phyloP scores from a whole-genome alignment of 352 stramenopile genomes.

The Globisporangium echinulatum region DNA sequence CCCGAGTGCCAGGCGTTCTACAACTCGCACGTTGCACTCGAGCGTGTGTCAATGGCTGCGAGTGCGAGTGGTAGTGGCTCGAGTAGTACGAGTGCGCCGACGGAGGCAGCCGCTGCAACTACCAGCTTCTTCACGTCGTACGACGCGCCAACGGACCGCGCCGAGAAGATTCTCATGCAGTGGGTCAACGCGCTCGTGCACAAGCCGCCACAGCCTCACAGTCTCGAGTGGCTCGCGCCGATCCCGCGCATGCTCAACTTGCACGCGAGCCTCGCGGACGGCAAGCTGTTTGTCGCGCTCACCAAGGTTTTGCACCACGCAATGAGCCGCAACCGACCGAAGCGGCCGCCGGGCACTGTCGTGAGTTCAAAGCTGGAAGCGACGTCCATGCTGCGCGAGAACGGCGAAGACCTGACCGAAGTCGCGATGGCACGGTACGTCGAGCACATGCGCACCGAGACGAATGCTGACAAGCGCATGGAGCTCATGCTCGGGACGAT shows the following conservation, averaged over 20 bases:
- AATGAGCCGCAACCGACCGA: conserved; percentile 47
- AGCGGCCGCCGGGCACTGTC: conserved; percentile 16
- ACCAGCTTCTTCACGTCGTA: conserved; percentile 23
- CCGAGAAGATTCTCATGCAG: conserved; percentile 66
- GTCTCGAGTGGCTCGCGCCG: conserved; percentile 40
- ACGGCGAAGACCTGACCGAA: conserved; percentile 73
- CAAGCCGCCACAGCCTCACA: conserved; percentile 12
- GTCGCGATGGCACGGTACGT: conserved; percentile 72
- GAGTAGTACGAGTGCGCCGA: conserved; percentile 1
- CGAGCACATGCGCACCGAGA: conserved; percentile 50
- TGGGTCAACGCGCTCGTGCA: conserved; percentile 65
- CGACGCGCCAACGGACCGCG: conserved; percentile 51
- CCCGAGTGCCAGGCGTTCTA: conserved; percentile 58
- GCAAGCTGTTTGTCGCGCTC: conserved; percentile 42
- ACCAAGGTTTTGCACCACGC: conserved; percentile 60
- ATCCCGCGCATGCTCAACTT: conserved; percentile 53
- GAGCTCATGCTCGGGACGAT: conserved; percentile 70
- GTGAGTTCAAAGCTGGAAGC: conserved; percentile 41
- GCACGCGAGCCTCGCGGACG: conserved; percentile 55
- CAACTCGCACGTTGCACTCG: conserved; percentile 52
- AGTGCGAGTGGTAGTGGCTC: conserved; percentile 5
- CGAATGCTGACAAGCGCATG: conserved; percentile 43
- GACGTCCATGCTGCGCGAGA: conserved; percentile 60
- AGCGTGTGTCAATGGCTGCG: conserved; percentile 10
- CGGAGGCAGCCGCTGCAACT: neutral